Evolutionary conservation across 164 flowering plant genomes (phyloP).

Genomic region (Brasenia schreberi): DNA sequence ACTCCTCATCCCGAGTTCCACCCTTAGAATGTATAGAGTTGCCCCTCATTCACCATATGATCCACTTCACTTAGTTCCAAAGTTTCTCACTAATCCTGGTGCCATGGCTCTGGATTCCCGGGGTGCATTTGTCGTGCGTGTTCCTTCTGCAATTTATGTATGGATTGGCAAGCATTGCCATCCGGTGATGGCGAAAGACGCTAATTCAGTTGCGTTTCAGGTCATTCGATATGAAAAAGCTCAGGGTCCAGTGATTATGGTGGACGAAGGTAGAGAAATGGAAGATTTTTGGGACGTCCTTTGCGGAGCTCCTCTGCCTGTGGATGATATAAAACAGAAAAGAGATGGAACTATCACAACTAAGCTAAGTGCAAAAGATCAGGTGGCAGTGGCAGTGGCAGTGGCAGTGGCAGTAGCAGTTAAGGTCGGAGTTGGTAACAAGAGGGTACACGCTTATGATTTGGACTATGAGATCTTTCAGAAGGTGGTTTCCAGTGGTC

Average conservation of each 20-base stretch:
- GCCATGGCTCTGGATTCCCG: conserved; percentile 56
- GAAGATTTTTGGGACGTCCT: conserved; percentile 64
- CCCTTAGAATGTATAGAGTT: conserved; percentile 62
- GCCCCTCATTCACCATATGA: conserved; percentile 84
- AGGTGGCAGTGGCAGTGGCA: conserved; percentile 4
- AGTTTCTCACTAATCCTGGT: conserved; percentile 35
- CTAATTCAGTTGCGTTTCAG: conserved; percentile 53
- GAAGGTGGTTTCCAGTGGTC: conserved; percentile 60
- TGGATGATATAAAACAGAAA: conserved; percentile 9
- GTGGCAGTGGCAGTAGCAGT: conserved; percentile 2
- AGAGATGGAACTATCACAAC: neutral
- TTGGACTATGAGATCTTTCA: conserved; percentile 54
- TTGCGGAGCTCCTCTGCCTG: conserved; percentile 13
- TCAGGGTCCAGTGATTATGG: conserved; percentile 31
- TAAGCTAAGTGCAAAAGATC: conserved; percentile 1
- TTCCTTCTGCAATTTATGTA: conserved; percentile 57
- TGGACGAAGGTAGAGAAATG: conserved; percentile 64
- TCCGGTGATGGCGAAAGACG: conserved; percentile 40
- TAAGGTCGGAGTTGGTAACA: conserved; percentile 19
- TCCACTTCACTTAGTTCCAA: conserved; percentile 81
- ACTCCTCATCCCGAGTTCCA: conserved; percentile 59
- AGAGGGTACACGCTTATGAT: conserved; percentile 45
- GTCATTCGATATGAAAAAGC: conserved; percentile 66
- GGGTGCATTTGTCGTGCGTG: conserved; percentile 70
- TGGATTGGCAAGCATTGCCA: conserved; percentile 60